Percentiles rank a stretch among this genome's conserved stretches.
Conservation (phyloP, 805 yeast species). For the Saccharomycopsis sp. region DNA sequence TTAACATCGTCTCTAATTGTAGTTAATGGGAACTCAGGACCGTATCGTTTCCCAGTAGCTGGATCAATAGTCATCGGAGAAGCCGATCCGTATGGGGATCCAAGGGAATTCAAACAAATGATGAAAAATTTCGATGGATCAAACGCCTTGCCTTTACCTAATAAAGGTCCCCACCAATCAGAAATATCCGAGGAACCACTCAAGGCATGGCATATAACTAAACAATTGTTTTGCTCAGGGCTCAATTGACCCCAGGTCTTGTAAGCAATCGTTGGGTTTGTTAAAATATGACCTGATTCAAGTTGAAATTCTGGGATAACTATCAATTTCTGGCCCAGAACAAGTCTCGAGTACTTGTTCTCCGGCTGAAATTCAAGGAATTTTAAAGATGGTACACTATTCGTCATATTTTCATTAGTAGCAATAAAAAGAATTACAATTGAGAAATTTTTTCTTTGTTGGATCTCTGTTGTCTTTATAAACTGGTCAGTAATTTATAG, state of each 20-base stretch:
- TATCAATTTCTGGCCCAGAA: conserved; percentile 70
- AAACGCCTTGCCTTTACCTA: conserved; percentile 81
- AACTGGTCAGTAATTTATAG: too few relatives aligned
- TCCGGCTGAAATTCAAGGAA: conserved; percentile 41
- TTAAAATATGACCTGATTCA: conserved; percentile 74
- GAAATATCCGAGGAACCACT: conserved; percentile 93
- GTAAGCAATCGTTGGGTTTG: conserved; percentile 84
- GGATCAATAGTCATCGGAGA: conserved; percentile 82
- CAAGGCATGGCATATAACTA: conserved; percentile 92
- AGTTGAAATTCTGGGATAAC: conserved; percentile 66
- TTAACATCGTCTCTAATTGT: conserved; percentile 90
- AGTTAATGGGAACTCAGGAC: conserved; percentile 91
- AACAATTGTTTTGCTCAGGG: conserved; percentile 58
- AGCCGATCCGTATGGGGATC: conserved; percentile 94
- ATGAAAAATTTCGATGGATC: conserved; percentile 86
- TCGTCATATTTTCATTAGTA: too few relatives aligned
- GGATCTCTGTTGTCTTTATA: too few relatives aligned
- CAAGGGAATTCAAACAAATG: conserved; percentile 85
- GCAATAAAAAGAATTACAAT: too few relatives aligned
- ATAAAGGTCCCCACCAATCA: conserved; percentile 98
- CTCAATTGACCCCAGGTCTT: conserved; percentile 93
- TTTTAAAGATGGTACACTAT: too few relatives aligned
- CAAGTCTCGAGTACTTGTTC: conserved; percentile 66
- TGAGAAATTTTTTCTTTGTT: too few relatives aligned
- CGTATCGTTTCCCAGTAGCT: conserved; percentile 69